A percentile compares a stretch with the other conserved stretches of the same genome.
phyloP scores from a whole-genome alignment of 352 stramenopile species.

The Elongisporangium anandrum region DNA sequence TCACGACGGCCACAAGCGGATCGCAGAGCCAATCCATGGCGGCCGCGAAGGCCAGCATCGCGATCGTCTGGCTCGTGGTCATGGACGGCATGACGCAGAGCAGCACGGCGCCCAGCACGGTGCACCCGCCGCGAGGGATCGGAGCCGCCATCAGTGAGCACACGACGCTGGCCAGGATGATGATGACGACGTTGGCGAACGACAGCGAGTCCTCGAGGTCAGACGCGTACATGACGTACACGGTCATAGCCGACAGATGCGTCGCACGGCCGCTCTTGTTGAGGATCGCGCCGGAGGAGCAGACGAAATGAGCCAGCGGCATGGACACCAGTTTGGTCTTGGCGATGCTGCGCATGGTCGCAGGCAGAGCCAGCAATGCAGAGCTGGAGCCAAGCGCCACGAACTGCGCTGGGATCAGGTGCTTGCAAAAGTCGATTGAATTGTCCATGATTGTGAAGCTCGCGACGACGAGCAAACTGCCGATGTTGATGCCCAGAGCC shows the following conservation, averaged over 20 bases:
- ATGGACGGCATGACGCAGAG: neutral
- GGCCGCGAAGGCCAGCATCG: constrained; percentile 35
- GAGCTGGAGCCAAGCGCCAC: constrained; percentile 47
- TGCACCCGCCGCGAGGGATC: constrained; percentile 30
- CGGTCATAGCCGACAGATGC: constrained; percentile 39
- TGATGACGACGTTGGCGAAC: constrained; percentile 15
- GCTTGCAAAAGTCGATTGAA: constrained; percentile 34
- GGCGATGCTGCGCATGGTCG: constrained; percentile 46
- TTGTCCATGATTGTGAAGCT: constrained; percentile 40
- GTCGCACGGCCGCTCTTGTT: constrained; percentile 65
- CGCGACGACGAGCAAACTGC: constrained; percentile 29
- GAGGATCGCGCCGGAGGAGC: constrained; percentile 30
- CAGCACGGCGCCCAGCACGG: constrained; percentile 27
- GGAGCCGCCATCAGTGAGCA: constrained; percentile 33
- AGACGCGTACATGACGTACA: constrained; percentile 42
- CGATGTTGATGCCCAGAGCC: constrained; percentile 34
- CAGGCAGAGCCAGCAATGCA: constrained; percentile 41
- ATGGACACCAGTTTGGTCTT: constrained; percentile 48
- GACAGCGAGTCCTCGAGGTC: constrained; percentile 15
- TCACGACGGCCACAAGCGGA: constrained; percentile 45
- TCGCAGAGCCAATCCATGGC: constrained; percentile 56
- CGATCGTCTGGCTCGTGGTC: constrained; percentile 6
- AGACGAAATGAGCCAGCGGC: constrained; percentile 54
- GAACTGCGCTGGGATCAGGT: constrained; percentile 44
- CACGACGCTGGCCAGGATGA: constrained; percentile 35